Conservation (phyloP, 73 alveolate genomes). For the Symbiodinium pilosum region DNA sequence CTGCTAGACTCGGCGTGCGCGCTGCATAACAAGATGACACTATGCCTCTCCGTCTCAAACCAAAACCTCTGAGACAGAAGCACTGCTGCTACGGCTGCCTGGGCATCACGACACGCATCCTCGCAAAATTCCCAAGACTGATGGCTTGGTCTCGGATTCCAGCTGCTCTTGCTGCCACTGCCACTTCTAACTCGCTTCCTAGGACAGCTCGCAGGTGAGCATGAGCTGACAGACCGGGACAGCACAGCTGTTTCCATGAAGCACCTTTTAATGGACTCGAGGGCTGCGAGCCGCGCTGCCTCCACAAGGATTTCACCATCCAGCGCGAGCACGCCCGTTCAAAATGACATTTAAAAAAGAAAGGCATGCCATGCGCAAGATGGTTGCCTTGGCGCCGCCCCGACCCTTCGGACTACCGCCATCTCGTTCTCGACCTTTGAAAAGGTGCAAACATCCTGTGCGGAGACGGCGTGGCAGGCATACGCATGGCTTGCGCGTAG, state of each 20-base stretch:
- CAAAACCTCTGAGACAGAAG: not conserved
- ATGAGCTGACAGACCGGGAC: not conserved
- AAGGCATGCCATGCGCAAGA: too few relatives aligned
- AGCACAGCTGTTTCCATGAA: too few relatives aligned
- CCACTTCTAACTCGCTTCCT: conserved; percentile 62
- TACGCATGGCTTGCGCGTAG: too few relatives aligned
- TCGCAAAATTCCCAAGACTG: not conserved
- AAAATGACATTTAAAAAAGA: too few relatives aligned
- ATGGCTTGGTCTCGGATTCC: not conserved
- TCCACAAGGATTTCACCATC: too few relatives aligned
- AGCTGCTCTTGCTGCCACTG: conserved; percentile 76
- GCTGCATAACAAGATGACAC: too few relatives aligned
- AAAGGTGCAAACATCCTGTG: not conserved
- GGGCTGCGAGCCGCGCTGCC: conserved; percentile 94
- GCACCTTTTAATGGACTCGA: conserved; percentile 59
- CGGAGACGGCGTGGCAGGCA: too few relatives aligned
- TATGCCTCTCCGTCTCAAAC: too few relatives aligned
- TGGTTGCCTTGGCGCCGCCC: conserved; percentile 76
- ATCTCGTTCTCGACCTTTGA: conserved; percentile 60
- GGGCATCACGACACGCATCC: not conserved
- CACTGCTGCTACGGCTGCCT: conserved; percentile 90
- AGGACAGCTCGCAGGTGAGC: not conserved
- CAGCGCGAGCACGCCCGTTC: too few relatives aligned
- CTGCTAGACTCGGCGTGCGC: conserved; percentile 67
- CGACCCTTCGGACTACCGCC: conserved; percentile 84